A percentile compares a stretch with the other conserved stretches of the same genome.
Evolutionary conservation across 1,284 basidiomycete species (phyloP).

Genomic region (Laetiporus sulphureus): DNA sequence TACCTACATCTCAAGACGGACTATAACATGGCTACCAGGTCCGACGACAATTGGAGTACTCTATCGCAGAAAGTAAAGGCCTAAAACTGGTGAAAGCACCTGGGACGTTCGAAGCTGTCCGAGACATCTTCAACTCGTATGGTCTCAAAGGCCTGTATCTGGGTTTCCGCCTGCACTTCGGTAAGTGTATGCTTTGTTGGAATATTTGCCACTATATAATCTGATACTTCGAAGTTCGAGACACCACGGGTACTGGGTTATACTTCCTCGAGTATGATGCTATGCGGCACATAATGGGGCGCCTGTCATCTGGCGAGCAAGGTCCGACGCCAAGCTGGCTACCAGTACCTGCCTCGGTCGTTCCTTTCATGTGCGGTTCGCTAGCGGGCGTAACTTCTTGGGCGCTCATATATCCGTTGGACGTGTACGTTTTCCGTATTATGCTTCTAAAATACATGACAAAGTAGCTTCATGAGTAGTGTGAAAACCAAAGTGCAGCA

Average conservation of each 20-base stretch:
- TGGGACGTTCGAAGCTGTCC: slow-evolving; percentile 65
- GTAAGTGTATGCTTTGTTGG: slow-evolving; percentile 34
- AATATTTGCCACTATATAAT: slow-evolving; percentile 1
- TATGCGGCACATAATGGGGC: slow-evolving; percentile 71
- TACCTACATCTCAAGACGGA: background rate
- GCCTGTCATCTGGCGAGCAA: slow-evolving; percentile 66
- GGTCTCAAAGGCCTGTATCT: slow-evolving; percentile 76
- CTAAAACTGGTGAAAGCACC: slow-evolving; percentile 61
- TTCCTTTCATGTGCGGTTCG: slow-evolving; percentile 84
- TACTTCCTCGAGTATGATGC: slow-evolving; percentile 89
- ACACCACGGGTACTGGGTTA: slow-evolving; percentile 75
- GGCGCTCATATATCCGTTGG: slow-evolving; percentile 80
- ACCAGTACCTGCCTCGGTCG: slow-evolving; percentile 66
- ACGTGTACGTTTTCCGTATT: slow-evolving; percentile 49
- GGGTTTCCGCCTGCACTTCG: slow-evolving; percentile 78
- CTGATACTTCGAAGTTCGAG: slow-evolving; percentile 48
- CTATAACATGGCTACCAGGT: slow-evolving; percentile 41
- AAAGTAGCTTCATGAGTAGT: slow-evolving; percentile 31
- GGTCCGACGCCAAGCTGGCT: slow-evolving; percentile 71
- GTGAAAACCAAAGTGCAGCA: slow-evolving; percentile 94
- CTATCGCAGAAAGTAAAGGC: slow-evolving; percentile 80
- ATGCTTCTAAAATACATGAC: background rate
- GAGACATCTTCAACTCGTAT: slow-evolving; percentile 58
- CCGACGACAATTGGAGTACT: slow-evolving; percentile 88
- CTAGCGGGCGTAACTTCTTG: slow-evolving; percentile 78